phyloP scores from a whole-genome alignment of 2,329 filamentous ascomycete species.

The Cladosporium sp. region DNA sequence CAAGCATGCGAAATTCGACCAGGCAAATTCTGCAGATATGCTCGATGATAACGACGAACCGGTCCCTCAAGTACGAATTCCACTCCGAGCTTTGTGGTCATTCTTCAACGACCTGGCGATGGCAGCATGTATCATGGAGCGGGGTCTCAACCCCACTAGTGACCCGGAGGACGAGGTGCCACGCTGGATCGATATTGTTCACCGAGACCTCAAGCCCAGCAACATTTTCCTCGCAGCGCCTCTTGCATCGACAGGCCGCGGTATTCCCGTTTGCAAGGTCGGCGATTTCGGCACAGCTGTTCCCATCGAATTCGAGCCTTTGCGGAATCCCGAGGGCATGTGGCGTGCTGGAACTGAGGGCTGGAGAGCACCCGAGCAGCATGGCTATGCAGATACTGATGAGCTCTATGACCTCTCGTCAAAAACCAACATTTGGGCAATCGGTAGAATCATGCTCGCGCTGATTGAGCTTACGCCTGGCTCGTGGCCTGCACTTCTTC shows the following conservation, averaged over 20 bases:
- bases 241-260: neutral
- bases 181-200: constrained; percentile 15
- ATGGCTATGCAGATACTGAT: neutral
- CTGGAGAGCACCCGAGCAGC: neutral
- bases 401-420: neutral
- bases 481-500: neutral
- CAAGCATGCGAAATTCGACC: neutral
- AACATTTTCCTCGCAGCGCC: constrained; percentile 14
- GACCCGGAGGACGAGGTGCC: neutral
- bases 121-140: neutral
- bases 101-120: neutral
- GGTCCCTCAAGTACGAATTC: neutral
- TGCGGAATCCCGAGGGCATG: neutral
- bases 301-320: neutral
- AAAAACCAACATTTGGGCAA: neutral
- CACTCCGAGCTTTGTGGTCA: neutral
- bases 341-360: neutral
- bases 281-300: neutral
- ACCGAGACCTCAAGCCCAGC: constrained; percentile 15
- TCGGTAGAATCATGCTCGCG: neutral
- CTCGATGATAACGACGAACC: neutral
- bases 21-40: neutral
- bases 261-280: neutral
- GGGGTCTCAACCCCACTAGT: neutral
- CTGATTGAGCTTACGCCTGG: neutral